Percentiles rank a stretch among this genome's conserved stretches.
Conservation (phyloP, 2,329 filamentous ascomycete species). For the Mariannaea sp. region DNA sequence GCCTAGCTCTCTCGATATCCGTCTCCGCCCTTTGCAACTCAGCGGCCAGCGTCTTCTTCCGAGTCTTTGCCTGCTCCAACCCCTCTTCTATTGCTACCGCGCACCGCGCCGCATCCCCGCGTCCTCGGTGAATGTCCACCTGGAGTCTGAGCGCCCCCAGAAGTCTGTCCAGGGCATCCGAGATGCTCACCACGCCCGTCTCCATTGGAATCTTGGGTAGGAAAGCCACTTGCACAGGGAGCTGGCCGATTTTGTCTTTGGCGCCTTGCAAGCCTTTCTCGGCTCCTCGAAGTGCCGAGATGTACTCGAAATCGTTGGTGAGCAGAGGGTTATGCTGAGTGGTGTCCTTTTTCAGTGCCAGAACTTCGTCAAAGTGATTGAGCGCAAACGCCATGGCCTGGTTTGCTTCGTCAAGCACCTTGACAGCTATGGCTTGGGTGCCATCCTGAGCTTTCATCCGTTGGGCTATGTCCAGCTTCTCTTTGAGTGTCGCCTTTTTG, state of each 20-base stretch:
- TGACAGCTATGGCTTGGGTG: slow-evolving; percentile 48
- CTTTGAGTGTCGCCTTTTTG: slow-evolving; percentile 45
- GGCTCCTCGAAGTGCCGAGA: slow-evolving; percentile 9
- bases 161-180: slow-evolving; percentile 2
- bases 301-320: slow-evolving; percentile 12
- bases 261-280: slow-evolving; percentile 1
- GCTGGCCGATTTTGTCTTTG: slow-evolving; percentile 4
- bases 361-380: slow-evolving; percentile 48
- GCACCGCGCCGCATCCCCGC: slow-evolving; percentile 44
- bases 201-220: slow-evolving; percentile 8
- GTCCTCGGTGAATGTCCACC: slow-evolving; percentile 54
- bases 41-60: slow-evolving; percentile 36
- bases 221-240: slow-evolving; percentile 4
- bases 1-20: slow-evolving; percentile 42
- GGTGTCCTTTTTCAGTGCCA: slow-evolving; percentile 44
- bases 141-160: slow-evolving; percentile 58
- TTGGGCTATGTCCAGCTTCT: slow-evolving; percentile 46
- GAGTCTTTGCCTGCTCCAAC: slow-evolving; percentile 39
- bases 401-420: slow-evolving; percentile 46
- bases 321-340: slow-evolving; percentile 47
- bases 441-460: slow-evolving; percentile 43
- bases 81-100: slow-evolving; percentile 40
- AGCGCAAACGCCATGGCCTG: slow-evolving; percentile 42
- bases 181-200: background rate
- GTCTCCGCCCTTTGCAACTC: slow-evolving; percentile 41